These are phyloP conservation scores for Ogataea trehalophila DNA, from an alignment of 805 yeast species.

Conservation along the genomic window DNA sequence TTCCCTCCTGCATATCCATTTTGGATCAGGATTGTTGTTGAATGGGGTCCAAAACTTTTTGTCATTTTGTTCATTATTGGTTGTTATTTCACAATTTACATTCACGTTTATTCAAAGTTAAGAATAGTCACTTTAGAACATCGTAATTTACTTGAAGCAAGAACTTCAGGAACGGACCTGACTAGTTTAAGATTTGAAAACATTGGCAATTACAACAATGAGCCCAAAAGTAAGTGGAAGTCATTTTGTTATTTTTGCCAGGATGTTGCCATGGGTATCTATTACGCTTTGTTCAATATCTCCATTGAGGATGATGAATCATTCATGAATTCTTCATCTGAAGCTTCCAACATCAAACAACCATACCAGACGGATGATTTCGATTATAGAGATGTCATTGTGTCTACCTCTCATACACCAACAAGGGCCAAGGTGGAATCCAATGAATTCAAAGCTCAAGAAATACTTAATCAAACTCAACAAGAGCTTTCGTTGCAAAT, in stretches of 20 bases:
- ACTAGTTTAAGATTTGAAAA: not conserved
- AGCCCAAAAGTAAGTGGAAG: not conserved
- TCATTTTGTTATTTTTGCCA: not conserved
- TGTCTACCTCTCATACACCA: too few relatives aligned
- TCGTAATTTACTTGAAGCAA: constrained; percentile 2
- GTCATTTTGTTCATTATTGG: constrained; percentile 8
- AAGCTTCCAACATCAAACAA: not conserved
- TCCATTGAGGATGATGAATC: constrained; percentile 6
- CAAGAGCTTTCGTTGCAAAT: constrained; percentile 8
- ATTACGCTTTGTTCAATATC: constrained; percentile 11
- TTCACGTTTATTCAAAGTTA: constrained; percentile 11
- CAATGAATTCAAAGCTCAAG: too few relatives aligned
- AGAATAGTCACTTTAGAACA: constrained; percentile 10
- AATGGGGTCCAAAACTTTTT: constrained; percentile 15
- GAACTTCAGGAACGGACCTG: not conserved
- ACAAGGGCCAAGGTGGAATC: too few relatives aligned
- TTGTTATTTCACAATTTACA: constrained; percentile 18
- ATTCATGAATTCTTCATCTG: constrained; percentile 1
- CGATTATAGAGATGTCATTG: constrained; percentile 2
- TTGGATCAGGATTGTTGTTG: constrained; percentile 15
- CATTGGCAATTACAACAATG: not conserved
- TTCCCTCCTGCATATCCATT: constrained; percentile 11
- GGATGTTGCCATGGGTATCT: constrained; percentile 12
- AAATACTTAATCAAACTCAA: constrained; percentile 1
- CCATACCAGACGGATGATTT: not conserved